Evolutionary conservation across 306 rosid species (phyloP), one percentile per base, ranked within the genome.

Genomic region (Lablab purpureus): DNA sequence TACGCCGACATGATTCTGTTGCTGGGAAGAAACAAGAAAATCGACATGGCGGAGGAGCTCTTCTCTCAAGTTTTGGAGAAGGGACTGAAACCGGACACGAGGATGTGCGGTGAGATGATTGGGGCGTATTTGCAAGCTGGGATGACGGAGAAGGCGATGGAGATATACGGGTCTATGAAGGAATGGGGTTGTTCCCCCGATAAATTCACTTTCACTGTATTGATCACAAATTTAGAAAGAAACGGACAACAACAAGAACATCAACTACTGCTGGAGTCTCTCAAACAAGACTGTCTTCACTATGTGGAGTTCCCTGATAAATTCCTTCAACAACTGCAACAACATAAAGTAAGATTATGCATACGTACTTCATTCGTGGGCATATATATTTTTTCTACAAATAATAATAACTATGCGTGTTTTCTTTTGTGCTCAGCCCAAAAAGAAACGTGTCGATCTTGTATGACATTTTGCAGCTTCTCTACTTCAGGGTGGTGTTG

Each of bases 41-140:
- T 77, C 45, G 85, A 85, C 36, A 79, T 32, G 88, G 97, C 89
- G 13, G 92, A 91, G 64, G 90, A 89, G 78, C 8, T 93, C 52
- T 87, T 91, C 13, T 45, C 25, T 55, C 67, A 78, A 50, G 79
- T 84, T 11, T 70, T 62, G 80, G 72, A 73, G 50, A 88, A 84
- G 45, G 89, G 94, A 17, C 71, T 92, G 60, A 80, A 86, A 51
- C 90, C 91, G 4, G 87, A 89, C 74, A 79, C 94, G 1, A 89
- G 94, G 80, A 82, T 85, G 50, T 88, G 83, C 46, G 87, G 83
- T 49, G 94, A 93, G 85, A 85, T 93, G 91, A 93, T 93, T 63
- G 97, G 97, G 71, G 91, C 85, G 17, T 93, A 93, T 77, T 14
- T 90, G 65, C 81, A 72, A 65, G 86, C 49, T 55, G 91, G 80